Evolutionary conservation across 352 stramenopile genomes (phyloP), one percentile per base, ranked within the genome.

Genomic region (Phytophthora pisi): DNA sequence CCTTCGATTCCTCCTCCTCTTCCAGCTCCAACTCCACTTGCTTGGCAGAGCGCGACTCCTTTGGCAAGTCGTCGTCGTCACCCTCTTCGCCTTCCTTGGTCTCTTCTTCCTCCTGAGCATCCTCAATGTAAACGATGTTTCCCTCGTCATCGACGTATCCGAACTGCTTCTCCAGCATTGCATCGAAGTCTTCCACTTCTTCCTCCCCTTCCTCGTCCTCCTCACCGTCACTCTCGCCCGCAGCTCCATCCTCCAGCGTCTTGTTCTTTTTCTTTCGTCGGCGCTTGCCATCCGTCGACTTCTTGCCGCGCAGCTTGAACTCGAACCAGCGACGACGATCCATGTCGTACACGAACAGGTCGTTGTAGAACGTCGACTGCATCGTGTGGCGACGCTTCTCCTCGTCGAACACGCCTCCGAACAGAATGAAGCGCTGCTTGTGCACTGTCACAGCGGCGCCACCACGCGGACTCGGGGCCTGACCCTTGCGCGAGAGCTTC

Each of bases 301-400:
- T 97, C 67, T 94, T 98, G 52, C 83, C 89, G 23, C 89, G 83
- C 66, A 98, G 56, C 38, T 89, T 88, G 66, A 93, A 92, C 61
- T 97, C 86, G 66, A 98, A 99, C 96, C 96, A 99, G 54, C 96
- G 95, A 16, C 95, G 87, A 24, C 94, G 86, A 59, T 98, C 95
- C 84, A 98, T 97, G 75, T 99, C 97, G 68, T 99, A 98, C 18
- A 97, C 95, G 77, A 98, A 98, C 38, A 99, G 72, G 70, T 99
- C 96, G 74, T 98, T 98, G 79, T 98, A 99, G 81, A 99, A 99
- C 34, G 97, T 92, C 30, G 81, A 92, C 68, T 93, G 82, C 57
- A 96, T 92, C 31, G 84, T 63, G 52, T 96, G 86, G 18, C 86
- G 84, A 16, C 84, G 84, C 53, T 91, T 79, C 71, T 98, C 95